Base-by-base conservation (phyloP, 2,329 filamentous ascomycete species). In the Aspergillus fischeri region DNA sequence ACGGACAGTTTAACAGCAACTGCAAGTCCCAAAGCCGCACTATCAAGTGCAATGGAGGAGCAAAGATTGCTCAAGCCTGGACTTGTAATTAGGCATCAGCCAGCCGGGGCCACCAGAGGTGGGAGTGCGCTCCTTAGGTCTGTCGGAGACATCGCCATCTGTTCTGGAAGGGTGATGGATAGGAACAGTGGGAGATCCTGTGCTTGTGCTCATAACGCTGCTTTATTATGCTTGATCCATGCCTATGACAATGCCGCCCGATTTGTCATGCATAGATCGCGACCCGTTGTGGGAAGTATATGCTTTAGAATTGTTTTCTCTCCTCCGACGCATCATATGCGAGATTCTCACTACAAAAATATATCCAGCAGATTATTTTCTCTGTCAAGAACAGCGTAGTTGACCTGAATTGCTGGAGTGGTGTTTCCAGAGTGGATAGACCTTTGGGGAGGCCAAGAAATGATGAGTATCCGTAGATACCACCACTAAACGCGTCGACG, bases 401-500 rank as follows among this genome's bases (percentile, higher is more conserved):
- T 17, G 32, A 17, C 32, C 14, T 38, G 6, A 38, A 7, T 38
- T 7, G 32, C 14, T 38, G 32, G 6, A 38, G 14, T 17, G 14
- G 11, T 35, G 29, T 17, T 35, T 35, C 32, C 11, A 35, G 32
- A 38, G 32, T 38, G 32, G 32, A 38, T 17, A 49, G 35, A 25
- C 56, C 55, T 52, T 53, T 44, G 54, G 53, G 57, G 47, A 38
- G 51, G 56, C 52, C 57, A 53, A 48, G 53, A 29, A 38, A 61
- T 44, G 32, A 54, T 51, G 28, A 51, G 50, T 28, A 3, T 32
- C 10, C 4, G 10, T 29, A 38, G 32, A 17, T 17, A 56, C 42
- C 60, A 63, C 58, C 68, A 73, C 70, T 74, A 64, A 70, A 75
- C 73, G 73, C 73, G 73, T 75, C 64, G 67, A 74, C 68, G 67